These are phyloP conservation scores for Magnaporthiopsis poae DNA, from an alignment of 2,329 filamentous ascomycete genomes.

Conservation along the genomic window DNA sequence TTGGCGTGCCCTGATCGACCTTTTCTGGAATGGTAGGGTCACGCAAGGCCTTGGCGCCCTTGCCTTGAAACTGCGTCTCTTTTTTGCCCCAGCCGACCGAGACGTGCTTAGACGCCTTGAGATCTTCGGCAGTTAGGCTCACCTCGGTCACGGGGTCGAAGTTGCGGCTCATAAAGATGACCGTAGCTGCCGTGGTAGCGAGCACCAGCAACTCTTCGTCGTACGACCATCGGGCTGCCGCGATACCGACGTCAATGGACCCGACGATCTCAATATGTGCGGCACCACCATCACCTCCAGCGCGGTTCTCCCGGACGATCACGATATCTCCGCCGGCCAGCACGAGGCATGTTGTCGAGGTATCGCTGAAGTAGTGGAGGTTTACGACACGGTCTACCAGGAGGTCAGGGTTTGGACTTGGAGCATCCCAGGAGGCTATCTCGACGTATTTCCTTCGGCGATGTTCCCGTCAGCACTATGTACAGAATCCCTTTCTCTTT, in stretches of 20 bases:
- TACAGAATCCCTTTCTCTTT: neutral
- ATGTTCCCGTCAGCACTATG: neutral
- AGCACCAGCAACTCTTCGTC: slow-evolving; percentile 86
- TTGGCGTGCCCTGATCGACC: slow-evolving; percentile 73
- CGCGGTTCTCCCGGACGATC: slow-evolving; percentile 61
- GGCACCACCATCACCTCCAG: slow-evolving; percentile 38
- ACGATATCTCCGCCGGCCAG: slow-evolving; percentile 86
- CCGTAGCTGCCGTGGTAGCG: slow-evolving; percentile 65
- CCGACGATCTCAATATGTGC: slow-evolving; percentile 91
- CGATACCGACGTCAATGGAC: slow-evolving; percentile 84
- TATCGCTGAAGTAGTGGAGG: slow-evolving; percentile 79
- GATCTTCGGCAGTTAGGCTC: slow-evolving; percentile 61
- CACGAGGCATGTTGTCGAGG: slow-evolving; percentile 66
- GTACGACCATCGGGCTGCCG: slow-evolving; percentile 83
- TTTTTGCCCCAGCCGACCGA: slow-evolving; percentile 97
- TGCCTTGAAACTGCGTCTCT: slow-evolving; percentile 94
- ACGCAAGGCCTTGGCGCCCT: slow-evolving; percentile 63
- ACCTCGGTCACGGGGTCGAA: slow-evolving; percentile 78
- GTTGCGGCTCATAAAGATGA: slow-evolving; percentile 84
- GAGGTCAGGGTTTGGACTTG: slow-evolving; percentile 67
- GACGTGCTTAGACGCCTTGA: slow-evolving; percentile 83
- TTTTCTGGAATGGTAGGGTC: slow-evolving; percentile 93
- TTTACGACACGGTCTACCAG: slow-evolving; percentile 64
- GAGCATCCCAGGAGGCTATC: slow-evolving; percentile 83
- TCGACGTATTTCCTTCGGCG: slow-evolving; percentile 20